Conservation (phyloP, 2,329 filamentous ascomycete genomes). For the Epichloe scottii region DNA sequence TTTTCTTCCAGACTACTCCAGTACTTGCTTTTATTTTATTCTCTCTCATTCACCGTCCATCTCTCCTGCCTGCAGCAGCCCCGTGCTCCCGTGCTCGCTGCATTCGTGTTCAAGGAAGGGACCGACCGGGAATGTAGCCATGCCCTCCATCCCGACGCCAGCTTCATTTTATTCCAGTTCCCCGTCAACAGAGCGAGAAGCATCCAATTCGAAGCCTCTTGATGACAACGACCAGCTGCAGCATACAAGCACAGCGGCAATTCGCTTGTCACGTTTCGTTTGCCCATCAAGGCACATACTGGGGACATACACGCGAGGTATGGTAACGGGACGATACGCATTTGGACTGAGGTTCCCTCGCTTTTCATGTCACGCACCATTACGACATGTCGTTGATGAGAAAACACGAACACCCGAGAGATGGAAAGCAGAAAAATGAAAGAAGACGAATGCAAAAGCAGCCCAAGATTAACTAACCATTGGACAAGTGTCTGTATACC, state of each 20-base stretch:
- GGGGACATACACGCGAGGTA: background rate
- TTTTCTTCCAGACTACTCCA: background rate
- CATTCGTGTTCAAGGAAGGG: no score
- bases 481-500: constrained; percentile 5
- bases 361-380: background rate
- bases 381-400: no score
- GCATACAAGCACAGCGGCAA: background rate
- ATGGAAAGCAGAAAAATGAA: background rate
- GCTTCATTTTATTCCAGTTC: background rate
- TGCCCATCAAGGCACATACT: background rate
- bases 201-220: background rate
- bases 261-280: background rate
- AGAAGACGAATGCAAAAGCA: background rate
- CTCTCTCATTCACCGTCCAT: no score
- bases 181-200: background rate
- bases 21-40: no score
- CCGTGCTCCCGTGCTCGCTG: no score
- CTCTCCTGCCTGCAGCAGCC: no score
- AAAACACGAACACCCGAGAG: no score
- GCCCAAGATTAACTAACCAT: background rate
- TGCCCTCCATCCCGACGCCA: no score
- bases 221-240: background rate
- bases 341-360: background rate
- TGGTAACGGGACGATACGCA: background rate
- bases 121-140: no score